Evolutionary conservation across 2,329 filamentous ascomycete species (phyloP).

Genomic region (Aureobasidium vineae): DNA sequence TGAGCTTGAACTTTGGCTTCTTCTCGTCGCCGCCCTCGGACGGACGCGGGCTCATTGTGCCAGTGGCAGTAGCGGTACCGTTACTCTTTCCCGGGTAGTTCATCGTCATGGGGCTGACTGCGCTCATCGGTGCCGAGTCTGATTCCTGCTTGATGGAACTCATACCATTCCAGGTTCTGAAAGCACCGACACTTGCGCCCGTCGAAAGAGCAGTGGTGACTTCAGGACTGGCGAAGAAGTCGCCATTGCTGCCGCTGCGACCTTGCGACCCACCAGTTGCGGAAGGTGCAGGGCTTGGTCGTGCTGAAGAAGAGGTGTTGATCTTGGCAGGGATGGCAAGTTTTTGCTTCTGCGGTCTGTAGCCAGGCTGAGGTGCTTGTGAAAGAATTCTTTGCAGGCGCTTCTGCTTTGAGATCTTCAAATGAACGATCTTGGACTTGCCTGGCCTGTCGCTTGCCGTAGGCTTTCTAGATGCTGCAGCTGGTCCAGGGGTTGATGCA

Average conservation of each 20-base stretch:
- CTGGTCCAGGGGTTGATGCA: background rate
- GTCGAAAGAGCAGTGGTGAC: background rate
- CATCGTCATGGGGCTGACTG: conserved; percentile 23
- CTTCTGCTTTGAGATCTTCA: conserved; percentile 4
- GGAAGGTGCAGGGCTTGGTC: conserved; percentile 9
- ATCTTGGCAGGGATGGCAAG: background rate
- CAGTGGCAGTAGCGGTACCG: conserved; percentile 12
- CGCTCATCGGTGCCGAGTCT: background rate
- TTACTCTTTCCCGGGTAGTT: conserved; percentile 5
- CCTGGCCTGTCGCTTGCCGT: conserved; percentile 1
- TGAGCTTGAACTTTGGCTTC: conserved; percentile 28
- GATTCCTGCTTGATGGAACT: conserved; percentile 7
- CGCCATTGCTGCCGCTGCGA: background rate
- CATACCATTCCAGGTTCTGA: conserved; percentile 13
- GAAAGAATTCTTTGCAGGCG: conserved; percentile 20
- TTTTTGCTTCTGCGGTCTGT: background rate
- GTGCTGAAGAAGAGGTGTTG: conserved; percentile 9
- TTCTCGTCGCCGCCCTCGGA: conserved; percentile 22
- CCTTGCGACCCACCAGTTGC: background rate
- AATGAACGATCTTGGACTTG: background rate
- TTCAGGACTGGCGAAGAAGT: conserved; percentile 21
- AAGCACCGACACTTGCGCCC: conserved; percentile 5
- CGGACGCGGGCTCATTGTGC: conserved; percentile 6
- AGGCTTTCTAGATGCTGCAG: conserved; percentile 8
- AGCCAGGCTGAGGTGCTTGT: conserved; percentile 19